Conservation (phyloP, 441 rosid species). For the Theobroma grandiflorum region DNA sequence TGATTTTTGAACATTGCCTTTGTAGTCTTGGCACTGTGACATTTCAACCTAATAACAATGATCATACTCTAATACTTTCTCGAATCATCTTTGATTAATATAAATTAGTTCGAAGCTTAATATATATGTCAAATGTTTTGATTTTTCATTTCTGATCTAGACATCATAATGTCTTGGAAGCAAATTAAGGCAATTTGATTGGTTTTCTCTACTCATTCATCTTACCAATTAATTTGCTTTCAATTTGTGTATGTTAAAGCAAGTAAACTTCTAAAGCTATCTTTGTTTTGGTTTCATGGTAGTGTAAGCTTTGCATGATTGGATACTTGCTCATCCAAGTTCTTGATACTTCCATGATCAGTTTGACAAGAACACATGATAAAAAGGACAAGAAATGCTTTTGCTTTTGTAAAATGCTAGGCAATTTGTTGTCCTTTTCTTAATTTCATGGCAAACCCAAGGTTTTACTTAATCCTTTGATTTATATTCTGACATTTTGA, state of each 20-base stretch:
- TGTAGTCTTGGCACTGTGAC: neutral
- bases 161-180: neutral
- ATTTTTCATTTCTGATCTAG: neutral
- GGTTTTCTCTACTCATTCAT: neutral
- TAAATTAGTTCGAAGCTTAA: too few relatives aligned
- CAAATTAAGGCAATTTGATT: neutral
- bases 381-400: neutral
- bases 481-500: neutral
- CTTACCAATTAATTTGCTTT: too few relatives aligned
- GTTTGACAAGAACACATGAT: neutral
- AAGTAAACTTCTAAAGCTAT: neutral
- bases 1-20: neutral
- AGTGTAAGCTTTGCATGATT: neutral
- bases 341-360: neutral
- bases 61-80: neutral
- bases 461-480: neutral
- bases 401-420: neutral
- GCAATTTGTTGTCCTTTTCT: neutral
- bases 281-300: neutral
- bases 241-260: neutral
- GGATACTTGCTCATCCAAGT: neutral
- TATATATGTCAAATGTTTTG: too few relatives aligned
- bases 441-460: neutral
- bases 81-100: neutral
- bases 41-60: neutral